phyloP scores from a whole-genome alignment of 345 rosid species.

The Eucalyptus erythrocorys region DNA sequence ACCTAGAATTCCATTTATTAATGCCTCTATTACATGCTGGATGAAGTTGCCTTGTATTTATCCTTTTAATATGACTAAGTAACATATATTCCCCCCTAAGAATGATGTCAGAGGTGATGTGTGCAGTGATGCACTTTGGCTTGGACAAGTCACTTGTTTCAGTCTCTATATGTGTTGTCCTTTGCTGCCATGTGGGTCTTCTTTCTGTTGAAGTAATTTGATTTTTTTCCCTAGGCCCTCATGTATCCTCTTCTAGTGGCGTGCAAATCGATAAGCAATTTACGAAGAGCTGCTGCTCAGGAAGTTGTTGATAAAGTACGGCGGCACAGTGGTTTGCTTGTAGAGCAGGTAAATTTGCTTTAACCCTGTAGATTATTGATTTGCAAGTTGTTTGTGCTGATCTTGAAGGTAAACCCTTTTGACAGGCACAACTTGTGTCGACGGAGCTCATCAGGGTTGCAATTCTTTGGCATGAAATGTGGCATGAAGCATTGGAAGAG shows the following conservation, averaged over 20 bases:
- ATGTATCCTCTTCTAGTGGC: conserved; percentile 99
- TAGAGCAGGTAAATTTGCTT: conserved; percentile 58
- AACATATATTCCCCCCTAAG: background rate
- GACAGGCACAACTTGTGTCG: conserved; percentile 94
- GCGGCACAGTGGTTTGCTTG: conserved; percentile 88
- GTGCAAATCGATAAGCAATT: conserved; percentile 93
- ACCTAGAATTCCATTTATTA: background rate
- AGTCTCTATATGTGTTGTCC: background rate
- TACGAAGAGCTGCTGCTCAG: conserved; percentile 89
- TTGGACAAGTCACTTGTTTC: background rate
- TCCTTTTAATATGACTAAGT: background rate
- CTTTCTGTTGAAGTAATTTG: background rate
- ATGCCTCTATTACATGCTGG: background rate
- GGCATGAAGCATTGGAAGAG: conserved; percentile 99
- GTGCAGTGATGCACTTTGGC: background rate
- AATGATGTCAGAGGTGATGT: background rate
- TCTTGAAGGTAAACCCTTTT: background rate
- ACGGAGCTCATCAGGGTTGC: conserved; percentile 91
- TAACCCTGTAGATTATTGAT: background rate
- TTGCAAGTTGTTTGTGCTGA: background rate
- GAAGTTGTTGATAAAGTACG: conserved; percentile 98
- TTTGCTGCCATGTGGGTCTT: background rate
- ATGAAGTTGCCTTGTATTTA: background rate
- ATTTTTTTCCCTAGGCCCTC: conserved; percentile 56
- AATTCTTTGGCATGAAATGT: conserved; percentile 97